Base-by-base conservation (phyloP, 331 rosid species). In the Spiraea crenata region DNA sequence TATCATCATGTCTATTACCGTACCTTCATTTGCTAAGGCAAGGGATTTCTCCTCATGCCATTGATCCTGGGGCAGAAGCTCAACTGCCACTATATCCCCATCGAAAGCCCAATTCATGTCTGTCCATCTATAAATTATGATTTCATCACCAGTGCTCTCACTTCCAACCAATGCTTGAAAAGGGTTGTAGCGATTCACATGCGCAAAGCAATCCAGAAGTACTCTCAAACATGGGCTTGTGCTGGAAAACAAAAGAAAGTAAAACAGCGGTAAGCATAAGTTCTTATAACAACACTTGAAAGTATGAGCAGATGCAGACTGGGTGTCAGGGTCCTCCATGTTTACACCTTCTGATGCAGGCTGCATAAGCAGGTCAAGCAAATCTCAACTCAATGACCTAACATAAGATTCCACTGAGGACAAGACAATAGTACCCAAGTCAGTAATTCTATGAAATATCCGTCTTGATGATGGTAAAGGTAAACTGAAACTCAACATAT, bases 91-190 rank as follows among this genome's bases (percentile, higher is more conserved):
- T 76, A 95, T 71, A 79, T 95, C 97, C 31, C 96, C 93, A 82
- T 95, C 97, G 71, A 95, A 95, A 50, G 96, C 99, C 69, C 99
- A 86, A 74, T 95, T 95, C 96, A 95, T 91, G 82, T 85, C 91
- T 67, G 89, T 67, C 67, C 97, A 96, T 71, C 99, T 96, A 86
- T 85, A 88, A 57, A 95, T 82, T 60, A 82, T 82, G 71, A 95
- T 91, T 72, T 95, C 97, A 74, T 95, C 99, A 67, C 97, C 95
- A 67, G 87, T 84, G 68, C 99, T 95, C 87, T 95, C 97, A 44
- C 96, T 95, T 72, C 96, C 97, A 59, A 95, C 97, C 82, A 89
- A 95, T 73, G 97, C 99, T 86, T 95, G 97, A 56, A 91, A 95
- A 5, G 96, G 99, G 71, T 95, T 95, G 83, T 85, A 89, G 68